Base-by-base conservation (phyloP, 2,329 filamentous ascomycete species). In the Colletotrichum ledebouriae region DNA sequence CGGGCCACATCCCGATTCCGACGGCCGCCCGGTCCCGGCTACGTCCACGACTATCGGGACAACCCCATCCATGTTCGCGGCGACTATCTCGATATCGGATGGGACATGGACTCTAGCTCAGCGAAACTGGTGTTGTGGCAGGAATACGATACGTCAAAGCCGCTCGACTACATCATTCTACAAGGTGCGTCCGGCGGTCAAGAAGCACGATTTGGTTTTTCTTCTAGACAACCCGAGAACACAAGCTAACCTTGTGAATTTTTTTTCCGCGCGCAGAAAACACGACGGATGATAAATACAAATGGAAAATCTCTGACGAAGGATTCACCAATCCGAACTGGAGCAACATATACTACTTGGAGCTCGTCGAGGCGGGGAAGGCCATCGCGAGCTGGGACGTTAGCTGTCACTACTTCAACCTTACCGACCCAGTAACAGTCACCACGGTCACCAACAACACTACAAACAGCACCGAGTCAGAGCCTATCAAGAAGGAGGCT, bases 41-140 rank as follows among this genome's bases (percentile, higher is more conserved):
- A 25, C 22, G 4, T 50, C 47, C 47, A 25, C 5, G 47, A 50
- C 15, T 50, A 29, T 20, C 47, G 47, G 4, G 47, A 50, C 47
- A 50, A 50, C 47, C 10, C 9, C 20, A 11, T 22, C 47, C 33
- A 50, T 7, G 47, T 50, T 3, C 47, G 20, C 25, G 47, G 47
- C 2, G 47, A 50, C 3, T 50, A 29, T 5, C 15, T 50, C 5
- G 47, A 50, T 20, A 33, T 50, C 11, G 22, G 20, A 15, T 50
- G 47, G 47, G 47, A 50, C 15, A 50, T 29, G 11, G 47, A 33
- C 12, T 50, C 33, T 10, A 33, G 5, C 3, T 50, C 47, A 25
- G 47, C 47, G 22, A 50, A 50, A 12, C 3, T 50, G 20, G 20
- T 50, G 47, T 7, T 50, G 11, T 50, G 47, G 47, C 47, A 50